These are phyloP conservation scores for Pichia kudriavzevii DNA, from an alignment of 1,139 yeast genomes.

Conservation along the genomic window DNA sequence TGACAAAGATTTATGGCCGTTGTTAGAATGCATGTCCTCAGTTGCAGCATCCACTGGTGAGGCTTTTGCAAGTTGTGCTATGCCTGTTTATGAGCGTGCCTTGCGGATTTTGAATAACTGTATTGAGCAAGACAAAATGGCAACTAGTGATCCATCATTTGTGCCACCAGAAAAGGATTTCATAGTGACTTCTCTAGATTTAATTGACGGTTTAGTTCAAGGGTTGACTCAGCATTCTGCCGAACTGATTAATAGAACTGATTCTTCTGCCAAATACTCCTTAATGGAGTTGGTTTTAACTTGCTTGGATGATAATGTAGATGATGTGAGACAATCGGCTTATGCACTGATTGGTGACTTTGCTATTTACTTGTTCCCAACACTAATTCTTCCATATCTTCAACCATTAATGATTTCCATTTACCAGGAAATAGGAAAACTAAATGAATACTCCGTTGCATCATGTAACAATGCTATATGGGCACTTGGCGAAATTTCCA, in stretches of 20 bases:
- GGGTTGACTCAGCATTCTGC: conserved; percentile 66
- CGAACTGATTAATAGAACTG: conserved; percentile 42
- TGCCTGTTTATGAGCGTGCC: conserved; percentile 81
- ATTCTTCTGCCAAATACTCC: conserved; percentile 28
- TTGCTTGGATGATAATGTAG: conserved; percentile 68
- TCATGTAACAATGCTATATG: conserved; percentile 87
- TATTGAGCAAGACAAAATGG: conserved; percentile 58
- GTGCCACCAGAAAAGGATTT: conserved; percentile 89
- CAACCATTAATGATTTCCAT: conserved; percentile 54
- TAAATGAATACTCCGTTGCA: conserved; percentile 44
- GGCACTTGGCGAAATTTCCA: conserved; percentile 82
- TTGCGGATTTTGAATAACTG: conserved; percentile 60
- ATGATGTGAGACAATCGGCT: conserved; percentile 88
- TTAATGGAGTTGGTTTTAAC: conserved; percentile 58
- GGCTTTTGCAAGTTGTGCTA: conserved; percentile 80
- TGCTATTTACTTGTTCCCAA: conserved; percentile 54
- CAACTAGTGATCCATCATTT: conserved; percentile 57
- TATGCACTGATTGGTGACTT: conserved; percentile 88
- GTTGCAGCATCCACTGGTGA: conserved; percentile 85
- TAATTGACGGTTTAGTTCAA: conserved; percentile 86
- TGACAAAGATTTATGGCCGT: conserved; percentile 83
- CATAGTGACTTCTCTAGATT: conserved; percentile 78
- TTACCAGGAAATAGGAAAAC: conserved; percentile 57
- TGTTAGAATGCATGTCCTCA: conserved; percentile 85
- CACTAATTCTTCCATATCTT: conserved; percentile 48